Conservation (phyloP, 2,329 filamentous ascomycete genomes). For the Coniochaeta sp. region DNA sequence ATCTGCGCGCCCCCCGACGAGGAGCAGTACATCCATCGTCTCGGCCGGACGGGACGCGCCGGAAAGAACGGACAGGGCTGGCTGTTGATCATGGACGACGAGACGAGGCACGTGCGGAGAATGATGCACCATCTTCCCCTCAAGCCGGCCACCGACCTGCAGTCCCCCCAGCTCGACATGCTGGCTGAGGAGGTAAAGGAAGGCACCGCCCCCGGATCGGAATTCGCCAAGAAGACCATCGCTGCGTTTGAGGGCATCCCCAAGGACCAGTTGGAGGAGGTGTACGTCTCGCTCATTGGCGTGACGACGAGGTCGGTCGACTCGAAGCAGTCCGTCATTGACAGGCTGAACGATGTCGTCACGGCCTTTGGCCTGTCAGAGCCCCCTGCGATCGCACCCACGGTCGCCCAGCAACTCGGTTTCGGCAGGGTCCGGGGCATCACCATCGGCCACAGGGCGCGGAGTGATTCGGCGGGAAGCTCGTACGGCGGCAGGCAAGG, state of each 20-base stretch:
- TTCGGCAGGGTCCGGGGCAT: conserved; percentile 22
- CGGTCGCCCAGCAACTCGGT: conserved; percentile 21
- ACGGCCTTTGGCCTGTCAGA: conserved; percentile 43
- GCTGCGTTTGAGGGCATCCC: conserved; percentile 35
- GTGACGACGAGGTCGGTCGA: conserved; percentile 29
- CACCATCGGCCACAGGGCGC: conserved; percentile 18
- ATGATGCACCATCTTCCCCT: conserved; percentile 55
- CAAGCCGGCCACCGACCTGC: conserved; percentile 42
- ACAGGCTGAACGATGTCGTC: conserved; percentile 47
- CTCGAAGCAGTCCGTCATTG: conserved; percentile 30
- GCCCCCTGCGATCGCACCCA: conserved; percentile 32
- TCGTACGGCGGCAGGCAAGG: conserved; percentile 8
- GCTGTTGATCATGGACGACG: conserved; percentile 53
- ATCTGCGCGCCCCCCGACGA: conserved; percentile 56
- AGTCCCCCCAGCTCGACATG: conserved; percentile 41
- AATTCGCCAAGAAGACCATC: conserved; percentile 34
- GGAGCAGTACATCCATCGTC: conserved; percentile 69
- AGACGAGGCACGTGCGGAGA: conserved; percentile 38
- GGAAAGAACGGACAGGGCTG: conserved; percentile 66
- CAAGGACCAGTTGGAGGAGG: conserved; percentile 29
- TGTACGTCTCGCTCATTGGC: conserved; percentile 54
- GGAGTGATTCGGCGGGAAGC: neutral
- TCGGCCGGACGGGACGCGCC: conserved; percentile 71
- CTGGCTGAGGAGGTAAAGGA: neutral
- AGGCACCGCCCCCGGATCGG: conserved; percentile 11